phyloP scores from a whole-genome alignment of 768 basidiomycete species.

The Mrakia gelida region DNA sequence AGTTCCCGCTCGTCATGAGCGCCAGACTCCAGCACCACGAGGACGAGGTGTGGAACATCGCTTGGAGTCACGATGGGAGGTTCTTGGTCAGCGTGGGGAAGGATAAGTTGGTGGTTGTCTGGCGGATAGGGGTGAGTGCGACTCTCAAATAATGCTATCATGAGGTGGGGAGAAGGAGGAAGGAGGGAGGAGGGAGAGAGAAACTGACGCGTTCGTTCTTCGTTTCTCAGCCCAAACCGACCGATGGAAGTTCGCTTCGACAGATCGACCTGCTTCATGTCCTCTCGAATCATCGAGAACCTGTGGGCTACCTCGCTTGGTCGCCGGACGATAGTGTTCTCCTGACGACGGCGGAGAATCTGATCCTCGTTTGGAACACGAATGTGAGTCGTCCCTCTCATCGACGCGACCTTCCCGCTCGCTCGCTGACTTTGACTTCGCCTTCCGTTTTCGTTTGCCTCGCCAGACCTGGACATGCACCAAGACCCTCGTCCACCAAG shows the following conservation, averaged over 20 bases:
- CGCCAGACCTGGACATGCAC: constrained; percentile 68
- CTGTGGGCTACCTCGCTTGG: constrained; percentile 83
- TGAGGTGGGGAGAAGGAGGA: neutral
- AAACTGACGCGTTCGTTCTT: neutral
- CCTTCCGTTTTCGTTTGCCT: neutral
- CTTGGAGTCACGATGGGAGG: constrained; percentile 86
- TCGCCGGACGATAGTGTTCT: constrained; percentile 81
- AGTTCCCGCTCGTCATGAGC: constrained; percentile 81
- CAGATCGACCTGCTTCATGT: constrained; percentile 31
- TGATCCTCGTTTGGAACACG: constrained; percentile 84
- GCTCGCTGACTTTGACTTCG: neutral
- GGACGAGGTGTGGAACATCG: constrained; percentile 93
- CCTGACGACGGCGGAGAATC: constrained; percentile 73
- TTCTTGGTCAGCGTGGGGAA: constrained; percentile 82
- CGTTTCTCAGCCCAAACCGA: neutral
- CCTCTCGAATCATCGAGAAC: constrained; percentile 55
- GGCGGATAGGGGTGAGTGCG: constrained; percentile 69
- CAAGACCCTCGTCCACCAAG: constrained; percentile 63
- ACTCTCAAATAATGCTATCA: neutral
- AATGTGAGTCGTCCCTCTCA: neutral
- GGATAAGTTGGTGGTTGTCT: constrained; percentile 83
- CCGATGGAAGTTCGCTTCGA: constrained; percentile 10
- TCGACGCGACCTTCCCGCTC: neutral
- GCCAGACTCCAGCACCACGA: constrained; percentile 77
- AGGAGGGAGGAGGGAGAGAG: neutral